A percentile compares a stretch with the other conserved stretches of the same genome.
Evolutionary conservation across 805 yeast species (phyloP).

Genomic region (Suhomyces faveliae): DNA sequence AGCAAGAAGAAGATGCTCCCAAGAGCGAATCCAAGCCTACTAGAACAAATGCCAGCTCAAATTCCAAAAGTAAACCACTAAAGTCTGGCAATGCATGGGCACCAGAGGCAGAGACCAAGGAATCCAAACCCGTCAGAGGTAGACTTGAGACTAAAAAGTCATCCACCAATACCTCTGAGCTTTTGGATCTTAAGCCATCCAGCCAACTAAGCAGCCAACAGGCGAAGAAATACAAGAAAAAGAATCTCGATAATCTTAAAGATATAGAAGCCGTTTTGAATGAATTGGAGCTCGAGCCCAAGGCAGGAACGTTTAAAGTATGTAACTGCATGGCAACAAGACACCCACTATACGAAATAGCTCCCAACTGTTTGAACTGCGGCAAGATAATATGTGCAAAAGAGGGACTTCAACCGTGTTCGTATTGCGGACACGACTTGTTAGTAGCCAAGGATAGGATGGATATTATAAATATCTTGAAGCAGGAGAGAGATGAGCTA

Average conservation of each 20-base stretch:
- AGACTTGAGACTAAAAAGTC: slow-evolving; percentile 11
- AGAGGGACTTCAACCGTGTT: slow-evolving; percentile 90
- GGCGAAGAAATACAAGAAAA: slow-evolving; percentile 37
- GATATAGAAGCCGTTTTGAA: slow-evolving; percentile 65
- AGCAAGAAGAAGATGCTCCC: slow-evolving; percentile 25
- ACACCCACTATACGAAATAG: slow-evolving; percentile 85
- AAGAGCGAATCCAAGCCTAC: background rate
- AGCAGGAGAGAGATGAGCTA: slow-evolving; percentile 47
- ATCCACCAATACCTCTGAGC: slow-evolving; percentile 47
- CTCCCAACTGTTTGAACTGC: slow-evolving; percentile 92
- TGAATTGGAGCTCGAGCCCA: slow-evolving; percentile 44
- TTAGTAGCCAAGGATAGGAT: slow-evolving; percentile 60
- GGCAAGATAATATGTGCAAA: slow-evolving; percentile 89
- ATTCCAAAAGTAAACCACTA: background rate
- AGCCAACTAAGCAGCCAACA: slow-evolving; percentile 21
- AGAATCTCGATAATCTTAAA: slow-evolving; percentile 51
- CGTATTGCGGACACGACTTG: slow-evolving; percentile 72
- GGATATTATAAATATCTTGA: slow-evolving; percentile 53
- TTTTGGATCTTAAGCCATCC: slow-evolving; percentile 41
- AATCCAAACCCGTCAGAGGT: slow-evolving; percentile 3
- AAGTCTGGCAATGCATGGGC: slow-evolving; percentile 1
- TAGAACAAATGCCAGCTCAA: background rate
- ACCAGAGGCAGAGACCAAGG: slow-evolving; percentile 6
- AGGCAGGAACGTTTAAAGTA: slow-evolving; percentile 19
- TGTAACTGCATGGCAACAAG: slow-evolving; percentile 86